Percentiles rank a stretch among this genome's conserved stretches.
Evolutionary conservation across 2,329 filamentous ascomycete genomes (phyloP).

Genomic region (Talaromyces sp.): DNA sequence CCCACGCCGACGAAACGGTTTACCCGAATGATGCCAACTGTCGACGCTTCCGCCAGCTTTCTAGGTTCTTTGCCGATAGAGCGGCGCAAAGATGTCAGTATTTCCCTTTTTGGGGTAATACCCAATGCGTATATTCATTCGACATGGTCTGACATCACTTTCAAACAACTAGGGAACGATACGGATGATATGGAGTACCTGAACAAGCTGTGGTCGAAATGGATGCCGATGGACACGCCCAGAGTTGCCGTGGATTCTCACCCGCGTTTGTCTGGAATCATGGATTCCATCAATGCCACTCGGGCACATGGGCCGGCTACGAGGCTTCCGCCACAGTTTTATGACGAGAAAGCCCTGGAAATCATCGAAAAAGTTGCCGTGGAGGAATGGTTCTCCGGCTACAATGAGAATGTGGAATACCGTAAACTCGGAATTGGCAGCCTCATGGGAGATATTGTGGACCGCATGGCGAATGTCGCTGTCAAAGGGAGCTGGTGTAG

Average conservation of each 20-base stretch:
- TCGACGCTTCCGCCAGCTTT: constrained; percentile 64
- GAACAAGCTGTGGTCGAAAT: constrained; percentile 70
- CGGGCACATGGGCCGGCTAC: constrained; percentile 78
- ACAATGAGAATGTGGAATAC: constrained; percentile 78
- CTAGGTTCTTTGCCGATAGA: constrained; percentile 65
- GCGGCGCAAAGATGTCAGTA: constrained; percentile 60
- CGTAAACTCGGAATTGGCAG: constrained; percentile 82
- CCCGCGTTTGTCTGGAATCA: constrained; percentile 80
- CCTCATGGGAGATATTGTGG: constrained; percentile 76
- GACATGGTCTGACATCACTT: neutral
- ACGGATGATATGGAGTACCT: constrained; percentile 79
- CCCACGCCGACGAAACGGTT: constrained; percentile 67
- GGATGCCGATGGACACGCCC: constrained; percentile 69
- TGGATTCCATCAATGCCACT: constrained; percentile 90
- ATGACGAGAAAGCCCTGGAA: constrained; percentile 65
- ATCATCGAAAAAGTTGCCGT: constrained; percentile 70
- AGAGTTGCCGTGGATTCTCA: constrained; percentile 76
- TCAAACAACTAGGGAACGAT: constrained; percentile 50
- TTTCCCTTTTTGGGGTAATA: neutral
- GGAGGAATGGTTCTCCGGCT: constrained; percentile 92
- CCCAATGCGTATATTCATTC: neutral
- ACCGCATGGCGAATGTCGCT: constrained; percentile 63
- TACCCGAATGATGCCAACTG: constrained; percentile 75
- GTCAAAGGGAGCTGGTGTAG: constrained; percentile 53
- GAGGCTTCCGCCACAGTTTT: constrained; percentile 77